Conservation (phyloP, 768 basidiomycete genomes). For the Amanita rubescens region DNA sequence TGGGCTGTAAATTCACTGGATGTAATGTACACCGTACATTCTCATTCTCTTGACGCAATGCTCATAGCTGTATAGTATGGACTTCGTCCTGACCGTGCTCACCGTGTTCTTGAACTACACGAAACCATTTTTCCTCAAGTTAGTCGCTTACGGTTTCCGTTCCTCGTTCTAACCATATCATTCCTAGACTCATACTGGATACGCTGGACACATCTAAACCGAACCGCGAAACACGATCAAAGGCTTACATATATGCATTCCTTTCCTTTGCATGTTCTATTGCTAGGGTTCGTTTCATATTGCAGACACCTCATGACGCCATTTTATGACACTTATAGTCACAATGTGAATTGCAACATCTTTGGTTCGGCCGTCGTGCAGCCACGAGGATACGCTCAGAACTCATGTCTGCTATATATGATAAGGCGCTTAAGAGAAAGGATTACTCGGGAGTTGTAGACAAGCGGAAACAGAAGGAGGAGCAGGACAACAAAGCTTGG, state of each 20-base stretch:
- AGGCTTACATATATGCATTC: slow-evolving; percentile 74
- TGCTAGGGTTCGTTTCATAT: slow-evolving; percentile 34
- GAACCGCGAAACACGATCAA: slow-evolving; percentile 42
- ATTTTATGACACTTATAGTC: slow-evolving; percentile 24
- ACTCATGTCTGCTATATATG: slow-evolving; percentile 82
- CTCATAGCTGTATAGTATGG: slow-evolving; percentile 33
- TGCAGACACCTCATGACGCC: not conserved
- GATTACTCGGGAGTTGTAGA: slow-evolving; percentile 76
- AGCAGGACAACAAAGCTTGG: not conserved
- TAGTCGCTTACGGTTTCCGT: slow-evolving; percentile 12
- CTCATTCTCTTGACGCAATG: not conserved
- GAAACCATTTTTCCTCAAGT: slow-evolving; percentile 82
- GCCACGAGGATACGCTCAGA: slow-evolving; percentile 65
- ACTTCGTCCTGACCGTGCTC: slow-evolving; percentile 58
- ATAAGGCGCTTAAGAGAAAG: slow-evolving; percentile 78
- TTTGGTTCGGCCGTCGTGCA: slow-evolving; percentile 79
- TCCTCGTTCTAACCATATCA: not conserved
- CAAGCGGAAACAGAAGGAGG: slow-evolving; percentile 21
- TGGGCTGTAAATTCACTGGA: slow-evolving; percentile 41
- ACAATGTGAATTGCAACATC: slow-evolving; percentile 64
- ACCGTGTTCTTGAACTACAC: slow-evolving; percentile 74
- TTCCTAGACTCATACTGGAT: slow-evolving; percentile 42
- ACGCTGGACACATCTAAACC: slow-evolving; percentile 37
- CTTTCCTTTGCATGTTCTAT: slow-evolving; percentile 61
- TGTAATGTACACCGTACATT: slow-evolving; percentile 26